phyloP scores from a whole-genome alignment of 805 yeast genomes.

The Saturnispora hagleri region DNA sequence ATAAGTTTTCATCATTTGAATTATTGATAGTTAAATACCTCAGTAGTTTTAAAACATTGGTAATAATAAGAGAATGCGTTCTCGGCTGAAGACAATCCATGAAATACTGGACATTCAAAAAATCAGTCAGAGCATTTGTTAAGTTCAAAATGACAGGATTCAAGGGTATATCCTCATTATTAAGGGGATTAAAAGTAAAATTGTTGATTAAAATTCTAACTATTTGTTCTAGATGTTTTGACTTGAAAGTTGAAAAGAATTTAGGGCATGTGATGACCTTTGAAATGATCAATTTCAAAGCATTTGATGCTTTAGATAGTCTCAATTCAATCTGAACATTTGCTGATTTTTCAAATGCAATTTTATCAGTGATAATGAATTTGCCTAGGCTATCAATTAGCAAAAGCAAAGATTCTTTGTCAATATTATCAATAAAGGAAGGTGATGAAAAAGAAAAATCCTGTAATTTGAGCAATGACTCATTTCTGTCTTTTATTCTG shows the following conservation, averaged over 20 bases:
- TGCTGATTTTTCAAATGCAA: constrained; percentile 17
- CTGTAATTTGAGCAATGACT: constrained; percentile 36
- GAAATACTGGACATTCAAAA: constrained; percentile 20
- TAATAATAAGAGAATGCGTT: constrained; percentile 15
- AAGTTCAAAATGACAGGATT: constrained; percentile 27
- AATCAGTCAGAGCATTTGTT: constrained; percentile 20
- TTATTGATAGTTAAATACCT: constrained; percentile 5
- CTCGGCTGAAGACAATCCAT: constrained; percentile 19
- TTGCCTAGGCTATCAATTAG: constrained; percentile 17
- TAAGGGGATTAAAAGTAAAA: constrained; percentile 10
- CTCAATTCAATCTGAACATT: constrained; percentile 19
- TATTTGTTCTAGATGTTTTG: constrained; percentile 22
- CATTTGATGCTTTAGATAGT: constrained; percentile 17
- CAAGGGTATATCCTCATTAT: constrained; percentile 11
- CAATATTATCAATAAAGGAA: constrained; percentile 17
- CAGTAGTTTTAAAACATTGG: constrained; percentile 13
- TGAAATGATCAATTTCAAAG: constrained; percentile 14
- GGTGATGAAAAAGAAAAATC: constrained; percentile 19
- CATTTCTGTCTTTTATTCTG: constrained; percentile 47
- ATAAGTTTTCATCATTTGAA: constrained; percentile 16
- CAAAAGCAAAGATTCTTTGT: constrained; percentile 8
- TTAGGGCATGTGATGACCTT: constrained; percentile 11
- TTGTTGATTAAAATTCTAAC: constrained; percentile 15
- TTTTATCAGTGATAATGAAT: constrained; percentile 17
- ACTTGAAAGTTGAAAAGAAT: constrained; percentile 15